Base-by-base conservation (phyloP, 2,329 filamentous ascomycete species). In the Monosporascus sp. region DNA sequence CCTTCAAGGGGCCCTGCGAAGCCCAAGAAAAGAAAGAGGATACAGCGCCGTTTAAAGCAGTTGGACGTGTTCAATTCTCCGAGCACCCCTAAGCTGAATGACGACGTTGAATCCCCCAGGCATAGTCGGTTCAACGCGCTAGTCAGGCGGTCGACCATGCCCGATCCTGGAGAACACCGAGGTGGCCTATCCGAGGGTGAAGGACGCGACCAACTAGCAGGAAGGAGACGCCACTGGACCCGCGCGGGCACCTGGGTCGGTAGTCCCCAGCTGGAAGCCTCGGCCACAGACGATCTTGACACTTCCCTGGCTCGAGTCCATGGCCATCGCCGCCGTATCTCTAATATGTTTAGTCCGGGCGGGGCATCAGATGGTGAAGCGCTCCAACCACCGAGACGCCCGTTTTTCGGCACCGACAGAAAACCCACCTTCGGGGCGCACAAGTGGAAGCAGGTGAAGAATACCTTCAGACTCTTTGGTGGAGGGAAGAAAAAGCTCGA, bases 361-460 rank as follows among this genome's bases (percentile, higher is more conserved):
- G 82, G 84, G 56, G 72, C 78, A 44, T 87, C 87, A 11, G 84
- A 87, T 55, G 79, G 81, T 20, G 80, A 86, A 60, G 78, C 79
- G 15, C 76, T 83, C 52, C 54, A 57, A 15, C 78, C 78, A 7
- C 79, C 81, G 3, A 75, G 74, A 58, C 72, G 82, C 20, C 77
- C 81, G 7, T 80, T 84, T 63, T 80, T 89, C 61, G 75, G 75
- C 18, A 73, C 81, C 28, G 88, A 91, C 59, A 79, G 87, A 60
- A 85, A 87, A 24, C 83, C 87, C 2, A 91, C 86, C 17, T 85
- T 88, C 65, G 83, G 83, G 63, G 91, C 84, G 18, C 88, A 93
- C 63, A 91, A 89, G 74, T 99, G 94, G 94, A 87, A 86, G 58
- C 89, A 95, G 66, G 82, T 99, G 65, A 97, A 97, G 73, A 90